Conservation (phyloP, 805 yeast species). For the Wickerhamiella occidentalis region DNA sequence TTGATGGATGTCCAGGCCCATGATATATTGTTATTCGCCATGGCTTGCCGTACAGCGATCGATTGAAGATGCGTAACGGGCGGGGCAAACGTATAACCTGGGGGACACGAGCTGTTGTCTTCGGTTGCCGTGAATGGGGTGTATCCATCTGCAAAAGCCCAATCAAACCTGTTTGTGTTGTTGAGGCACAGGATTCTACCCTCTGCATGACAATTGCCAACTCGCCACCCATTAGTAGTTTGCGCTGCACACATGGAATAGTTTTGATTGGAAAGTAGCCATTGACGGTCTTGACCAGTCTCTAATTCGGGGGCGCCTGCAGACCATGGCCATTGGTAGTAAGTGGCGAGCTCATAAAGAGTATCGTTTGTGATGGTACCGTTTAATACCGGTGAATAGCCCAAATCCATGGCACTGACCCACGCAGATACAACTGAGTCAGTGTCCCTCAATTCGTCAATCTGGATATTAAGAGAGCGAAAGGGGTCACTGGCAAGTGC, state of each 20-base stretch:
- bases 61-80: slow-evolving; percentile 45
- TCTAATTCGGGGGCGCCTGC: slow-evolving; percentile 37
- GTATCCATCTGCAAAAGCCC: slow-evolving; percentile 29
- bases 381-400: slow-evolving; percentile 54
- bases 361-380: slow-evolving; percentile 22
- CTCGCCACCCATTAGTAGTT: slow-evolving; percentile 42
- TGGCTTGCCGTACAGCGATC: slow-evolving; percentile 18
- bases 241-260: slow-evolving; percentile 36
- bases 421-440: slow-evolving; percentile 5
- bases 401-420: slow-evolving; percentile 35
- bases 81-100: slow-evolving; percentile 29
- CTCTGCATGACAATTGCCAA: slow-evolving; percentile 51
- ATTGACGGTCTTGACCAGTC: slow-evolving; percentile 15
- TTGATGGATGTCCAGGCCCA: slow-evolving; percentile 74
- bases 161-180: slow-evolving; percentile 29
- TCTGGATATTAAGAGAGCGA: not conserved
- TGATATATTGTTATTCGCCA: slow-evolving; percentile 10
- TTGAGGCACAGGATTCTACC: slow-evolving; percentile 47
- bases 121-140: slow-evolving; percentile 33
- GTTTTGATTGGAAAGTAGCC: slow-evolving; percentile 14
- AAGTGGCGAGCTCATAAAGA: slow-evolving; percentile 22
- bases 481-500: slow-evolving; percentile 2
- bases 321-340: slow-evolving; percentile 67
- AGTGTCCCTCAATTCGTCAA: no score
- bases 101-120: slow-evolving; percentile 30